Base-by-base conservation (phyloP, 345 rosid genomes). In the Angophora floribunda region DNA sequence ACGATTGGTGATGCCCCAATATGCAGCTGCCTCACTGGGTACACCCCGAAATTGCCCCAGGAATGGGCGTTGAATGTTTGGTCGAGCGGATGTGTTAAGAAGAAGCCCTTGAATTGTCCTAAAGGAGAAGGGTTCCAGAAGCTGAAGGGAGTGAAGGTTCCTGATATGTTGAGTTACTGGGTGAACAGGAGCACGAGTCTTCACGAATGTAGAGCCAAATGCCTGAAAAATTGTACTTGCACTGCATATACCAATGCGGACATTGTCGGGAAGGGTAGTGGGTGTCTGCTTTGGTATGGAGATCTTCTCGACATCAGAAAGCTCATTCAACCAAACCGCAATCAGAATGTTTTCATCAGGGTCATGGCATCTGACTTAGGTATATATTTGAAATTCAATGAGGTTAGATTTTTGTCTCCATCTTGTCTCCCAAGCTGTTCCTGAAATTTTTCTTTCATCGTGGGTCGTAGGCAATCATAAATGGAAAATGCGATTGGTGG, bases 281-380 rank as follows among this genome's bases (percentile, higher is more conserved):
- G 95, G 16, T 95, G 97, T 86, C 94, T 94, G 78, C 88, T 87
- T 22, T 95, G 97, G 97, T 90, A 78, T 24, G 94, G 90, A 4
- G 93, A 91, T 53, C 79, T 95, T 75, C 82, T 75, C 26, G 82
- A 75, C 49, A 75, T 86, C 49, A 89, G 53, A 94, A 95, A 32
- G 87, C 87, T 24, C 32, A 21, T 55, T 14, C 45, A 88, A 67
- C 88, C 22, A 88, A 93, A 86, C 87, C 85, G 13, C 91, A 92
- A 90, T 44, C 89, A 89, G 59, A 91, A 88, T 80, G 67, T 92
- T 26, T 65, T 88, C 36, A 86, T 91, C 79, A 79, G 88, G 78
- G 41, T 92, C 88, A 88, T 86, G 32, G 88, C 91, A 79, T 89
- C 92, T 24, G 90, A 90, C 51, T 50, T 91, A 41, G 90, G 92